phyloP scores from a whole-genome alignment of 805 yeast species.

The Monosporozyma siamensis region DNA sequence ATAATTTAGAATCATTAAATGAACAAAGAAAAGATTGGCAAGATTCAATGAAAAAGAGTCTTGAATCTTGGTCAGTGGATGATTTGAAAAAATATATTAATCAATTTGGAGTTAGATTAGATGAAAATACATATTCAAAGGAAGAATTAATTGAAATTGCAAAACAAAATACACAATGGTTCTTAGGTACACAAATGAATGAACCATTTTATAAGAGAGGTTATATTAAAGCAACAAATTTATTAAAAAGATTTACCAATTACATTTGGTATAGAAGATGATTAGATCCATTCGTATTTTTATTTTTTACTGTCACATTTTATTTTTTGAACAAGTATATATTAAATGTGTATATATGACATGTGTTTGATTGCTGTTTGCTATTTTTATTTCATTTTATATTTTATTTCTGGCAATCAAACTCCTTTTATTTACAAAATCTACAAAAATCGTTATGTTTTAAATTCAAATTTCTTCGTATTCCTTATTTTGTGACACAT shows the following conservation, averaged over 20 bases:
- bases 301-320: background rate
- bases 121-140: slow-evolving; percentile 14
- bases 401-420: no score
- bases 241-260: background rate
- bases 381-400: no score
- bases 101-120: slow-evolving; percentile 33
- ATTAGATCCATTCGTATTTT: background rate
- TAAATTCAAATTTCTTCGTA: no score
- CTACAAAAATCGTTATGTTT: no score
- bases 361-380: background rate
- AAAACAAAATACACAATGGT: slow-evolving; percentile 35
- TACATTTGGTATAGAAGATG: background rate
- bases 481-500: no score
- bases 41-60: slow-evolving; percentile 12
- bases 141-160: slow-evolving; percentile 34
- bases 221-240: slow-evolving; percentile 3
- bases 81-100: slow-evolving; percentile 36
- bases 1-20: slow-evolving; percentile 6
- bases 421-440: no score
- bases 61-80: slow-evolving; percentile 35
- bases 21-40: slow-evolving; percentile 9
- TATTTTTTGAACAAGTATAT: no score
- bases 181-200: slow-evolving; percentile 21
- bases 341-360: background rate
- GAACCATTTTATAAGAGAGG: slow-evolving; percentile 24